Evolutionary conservation across 805 yeast genomes (phyloP), one percentile per base, ranked within the genome.

Genomic region (Yarrowia osloensis): DNA sequence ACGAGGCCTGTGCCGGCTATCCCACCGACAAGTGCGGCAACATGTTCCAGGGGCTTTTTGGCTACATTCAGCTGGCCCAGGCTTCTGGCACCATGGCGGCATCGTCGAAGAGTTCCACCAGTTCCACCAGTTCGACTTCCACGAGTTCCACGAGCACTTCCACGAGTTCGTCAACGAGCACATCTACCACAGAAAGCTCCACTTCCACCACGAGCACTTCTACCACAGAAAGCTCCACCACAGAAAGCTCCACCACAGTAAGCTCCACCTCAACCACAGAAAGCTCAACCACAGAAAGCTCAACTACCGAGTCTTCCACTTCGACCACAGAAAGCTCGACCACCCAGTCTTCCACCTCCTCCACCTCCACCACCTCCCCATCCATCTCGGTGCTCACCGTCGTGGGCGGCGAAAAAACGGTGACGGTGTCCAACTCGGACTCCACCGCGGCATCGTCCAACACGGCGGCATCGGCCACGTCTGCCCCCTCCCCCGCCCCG

Each of bases 21-120:
- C 79, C 79, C 0, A n/a, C 61, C 1, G 85, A 82, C 68, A 70
- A 69, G 33, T 82, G 85, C 70, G 85, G 85, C 11, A 78, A 77
- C 70, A 40, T 77, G 3, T 74, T 74, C 3, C 68, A 77, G 44
- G 84, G 83, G 0, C 77, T 79, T n/a, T 87, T 73, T 71, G 90
- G 87, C 1, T 87, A 87, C 73, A 77, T 85, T 7, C 77, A 80
- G 52, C 67, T 85, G 6, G 74, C 73, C 1, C 72, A 72, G 35
- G 78, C 81, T 5, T 71, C 74, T 44, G 74, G 77, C 5, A 77
- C 81, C 2, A 55, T 65, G 29, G 54, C 31, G 1, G 39, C 7
- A 4, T 44, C 49, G 26, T 15, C 21, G 1, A 24, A 6, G 47
- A 42, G 29, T 40, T 40, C 44, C 12, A 44, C 46, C 11, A 11